These are phyloP conservation scores for Clarireedia monteithiana DNA, from an alignment of 2,329 filamentous ascomycete species.

Conservation along the genomic window DNA sequence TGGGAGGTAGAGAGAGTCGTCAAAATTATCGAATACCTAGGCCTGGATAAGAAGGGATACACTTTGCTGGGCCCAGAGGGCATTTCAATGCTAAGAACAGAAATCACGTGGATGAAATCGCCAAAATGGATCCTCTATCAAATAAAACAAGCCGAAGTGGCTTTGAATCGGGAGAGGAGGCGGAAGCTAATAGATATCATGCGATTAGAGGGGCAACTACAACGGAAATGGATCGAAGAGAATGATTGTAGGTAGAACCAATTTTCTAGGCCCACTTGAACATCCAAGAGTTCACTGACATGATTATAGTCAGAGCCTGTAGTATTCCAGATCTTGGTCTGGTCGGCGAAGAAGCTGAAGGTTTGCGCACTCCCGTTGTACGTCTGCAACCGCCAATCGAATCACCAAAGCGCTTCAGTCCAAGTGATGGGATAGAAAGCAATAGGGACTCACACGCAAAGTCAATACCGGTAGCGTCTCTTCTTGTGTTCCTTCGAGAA, in stretches of 20 bases:
- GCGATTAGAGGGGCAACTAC: not conserved
- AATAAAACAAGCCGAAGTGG: not conserved
- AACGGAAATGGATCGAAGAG: not conserved
- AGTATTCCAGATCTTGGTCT: not conserved
- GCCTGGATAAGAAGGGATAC: not conserved
- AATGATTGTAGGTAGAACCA: constrained; percentile 1
- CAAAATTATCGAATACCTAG: not conserved
- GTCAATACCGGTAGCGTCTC: not conserved
- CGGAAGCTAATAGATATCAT: not conserved
- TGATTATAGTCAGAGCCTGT: not conserved
- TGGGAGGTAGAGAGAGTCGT: constrained; percentile 1
- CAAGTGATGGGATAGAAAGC: not conserved
- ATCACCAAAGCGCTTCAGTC: not conserved
- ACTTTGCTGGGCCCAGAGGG: not conserved
- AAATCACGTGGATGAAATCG: not conserved
- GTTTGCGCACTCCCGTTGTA: not conserved
- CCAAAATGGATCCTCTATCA: not conserved
- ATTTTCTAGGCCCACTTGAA: not conserved
- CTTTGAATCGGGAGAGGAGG: not conserved
- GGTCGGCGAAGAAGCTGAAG: too few species aligned
- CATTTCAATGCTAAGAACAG: not conserved
- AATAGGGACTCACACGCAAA: not conserved
- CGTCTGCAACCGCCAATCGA: not conserved
- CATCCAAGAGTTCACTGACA: not conserved
- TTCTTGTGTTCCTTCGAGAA: not conserved